Base-by-base conservation (phyloP, 2,329 filamentous ascomycete genomes). In the Fusarium sp. region DNA sequence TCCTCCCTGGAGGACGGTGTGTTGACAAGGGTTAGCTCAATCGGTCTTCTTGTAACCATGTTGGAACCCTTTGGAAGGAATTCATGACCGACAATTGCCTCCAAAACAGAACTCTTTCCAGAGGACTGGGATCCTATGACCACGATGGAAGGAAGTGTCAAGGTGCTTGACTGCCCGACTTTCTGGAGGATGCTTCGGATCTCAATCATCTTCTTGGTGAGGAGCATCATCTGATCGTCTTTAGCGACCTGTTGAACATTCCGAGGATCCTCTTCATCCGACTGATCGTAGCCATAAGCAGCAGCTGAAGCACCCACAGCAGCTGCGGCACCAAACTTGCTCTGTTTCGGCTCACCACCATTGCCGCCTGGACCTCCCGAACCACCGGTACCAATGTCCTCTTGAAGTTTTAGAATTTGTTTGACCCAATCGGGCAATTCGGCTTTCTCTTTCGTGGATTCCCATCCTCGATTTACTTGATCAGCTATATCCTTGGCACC, bases 151-250 rank as follows among this genome's bases (percentile, higher is more conserved):
- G 96, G 96, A 23, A 99, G 83, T 2, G 92, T 95, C 68, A 99
- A 84, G 5, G 93, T 89, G 70, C 91, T 93, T 1, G 94, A 97
- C 82, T 99, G 95, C 34, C 94, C 97, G 48, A 99, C 92, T 26
- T 91, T 93, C 76, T 97, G 92, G 25, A 99, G 85, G 59, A 99
- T 93, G 72, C 91, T 94, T 72, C 97, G 87, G 60, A 99, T 98
- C 83, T 99, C 96, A 76, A 99, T 99, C 96, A 99, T 99, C 83
- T 98, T 98, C 83, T 96, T 95, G 3, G 97, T 99, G 76, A 99
- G 84, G 72, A 98, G 86, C 96, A 99, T 99, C 95, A 99, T 99
- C 80, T 99, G 96, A 78, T 99, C 96, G 75, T 99, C 96, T 75
- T 90, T 89, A 19, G 93, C 93, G 50, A 87, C 85, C 76, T 92